Evolutionary conservation across 2,329 filamentous ascomycete species (phyloP), one percentile per base, ranked within the genome.

Genomic region (Colletotrichum filicis): DNA sequence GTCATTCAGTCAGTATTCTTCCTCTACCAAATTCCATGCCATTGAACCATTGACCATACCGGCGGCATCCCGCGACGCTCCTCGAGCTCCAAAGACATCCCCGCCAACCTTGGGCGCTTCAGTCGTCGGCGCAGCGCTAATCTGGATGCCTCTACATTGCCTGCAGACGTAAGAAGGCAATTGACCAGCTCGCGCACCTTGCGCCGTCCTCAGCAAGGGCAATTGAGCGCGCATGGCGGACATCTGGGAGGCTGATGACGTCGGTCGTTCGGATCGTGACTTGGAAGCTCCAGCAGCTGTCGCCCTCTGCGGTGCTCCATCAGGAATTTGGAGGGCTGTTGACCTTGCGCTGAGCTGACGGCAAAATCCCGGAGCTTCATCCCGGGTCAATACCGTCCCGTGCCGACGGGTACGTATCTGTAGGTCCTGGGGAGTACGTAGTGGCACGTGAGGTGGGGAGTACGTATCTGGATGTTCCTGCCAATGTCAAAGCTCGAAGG

Each of bases 71-170:
- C 86, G 80, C 55, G 62, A 63, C 19, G 85, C 84, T 71, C 83
- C 79, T 58, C 85, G 82, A 75, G 84, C 83, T 76, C 88, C 87
- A 77, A 92, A 91, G 53, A 87, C 87, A 85, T 92, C 90, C 75
- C 84, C 83, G 71, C 83, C 83, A 57, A 85, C 80, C 64, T 81
- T 82, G 66, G 89, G 85, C 61, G 87, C 85, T 74, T 90, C 88
- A 46, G 87, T 89, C 68, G 87, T 89, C 42, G 91, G 89, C 68
- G 89, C 85, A 64, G 90, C 85, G 80, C 88, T 90, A 84, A 93
- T 91, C 79, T 92, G 90, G 60, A 93, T 90, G 64, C 84, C 80
- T 79, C 91, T 85, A 81, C 89, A 91, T 82, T 90, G 88, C 61
- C 84, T 82, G 79, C 88, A 90, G 60, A 89, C 80, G 73, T 85